Percentiles rank a stretch among this genome's conserved stretches.
Evolutionary conservation across 768 basidiomycete genomes (phyloP).

Genomic region (Trametes maxima): DNA sequence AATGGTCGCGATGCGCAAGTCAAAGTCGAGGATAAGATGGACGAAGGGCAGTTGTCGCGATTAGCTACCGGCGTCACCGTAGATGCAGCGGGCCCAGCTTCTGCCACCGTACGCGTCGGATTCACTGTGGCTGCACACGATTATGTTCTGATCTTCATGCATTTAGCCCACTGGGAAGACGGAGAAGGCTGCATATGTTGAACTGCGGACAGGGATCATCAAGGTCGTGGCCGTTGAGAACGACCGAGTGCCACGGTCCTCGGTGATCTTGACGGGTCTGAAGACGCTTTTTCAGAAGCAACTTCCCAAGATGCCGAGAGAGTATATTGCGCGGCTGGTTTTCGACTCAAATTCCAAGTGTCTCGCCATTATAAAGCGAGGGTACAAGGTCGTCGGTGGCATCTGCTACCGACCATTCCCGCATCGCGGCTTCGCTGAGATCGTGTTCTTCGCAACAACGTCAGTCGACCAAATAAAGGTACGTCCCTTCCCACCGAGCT

Average conservation of each 20-base stretch:
- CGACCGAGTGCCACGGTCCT: slow-evolving; percentile 71
- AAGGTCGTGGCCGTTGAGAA: slow-evolving; percentile 84
- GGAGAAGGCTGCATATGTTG: slow-evolving; percentile 79
- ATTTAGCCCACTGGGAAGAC: slow-evolving; percentile 54
- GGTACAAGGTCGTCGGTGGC: slow-evolving; percentile 94
- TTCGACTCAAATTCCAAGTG: slow-evolving; percentile 91
- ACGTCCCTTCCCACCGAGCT: slow-evolving; percentile 19
- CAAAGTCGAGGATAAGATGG: slow-evolving; percentile 80
- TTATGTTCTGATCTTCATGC: not conserved
- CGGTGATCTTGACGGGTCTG: slow-evolving; percentile 89
- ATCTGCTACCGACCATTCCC: slow-evolving; percentile 97
- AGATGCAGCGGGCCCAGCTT: slow-evolving; percentile 54
- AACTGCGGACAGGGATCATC: slow-evolving; percentile 83
- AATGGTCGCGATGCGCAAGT: slow-evolving; percentile 53
- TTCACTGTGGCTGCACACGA: not conserved
- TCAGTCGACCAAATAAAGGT: slow-evolving; percentile 98
- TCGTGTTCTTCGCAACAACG: slow-evolving; percentile 97
- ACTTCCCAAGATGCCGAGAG: slow-evolving; percentile 97
- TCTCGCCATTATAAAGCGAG: slow-evolving; percentile 93
- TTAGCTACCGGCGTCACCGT: slow-evolving; percentile 81
- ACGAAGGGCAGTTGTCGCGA: slow-evolving; percentile 73
- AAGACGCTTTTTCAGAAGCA: slow-evolving; percentile 98
- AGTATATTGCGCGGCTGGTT: slow-evolving; percentile 96
- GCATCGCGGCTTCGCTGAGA: slow-evolving; percentile 94
- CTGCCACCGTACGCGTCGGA: slow-evolving; percentile 48